These are phyloP conservation scores for Periglandula ipomoeae DNA, from an alignment of 2,329 filamentous ascomycete species.

Conservation along the genomic window DNA sequence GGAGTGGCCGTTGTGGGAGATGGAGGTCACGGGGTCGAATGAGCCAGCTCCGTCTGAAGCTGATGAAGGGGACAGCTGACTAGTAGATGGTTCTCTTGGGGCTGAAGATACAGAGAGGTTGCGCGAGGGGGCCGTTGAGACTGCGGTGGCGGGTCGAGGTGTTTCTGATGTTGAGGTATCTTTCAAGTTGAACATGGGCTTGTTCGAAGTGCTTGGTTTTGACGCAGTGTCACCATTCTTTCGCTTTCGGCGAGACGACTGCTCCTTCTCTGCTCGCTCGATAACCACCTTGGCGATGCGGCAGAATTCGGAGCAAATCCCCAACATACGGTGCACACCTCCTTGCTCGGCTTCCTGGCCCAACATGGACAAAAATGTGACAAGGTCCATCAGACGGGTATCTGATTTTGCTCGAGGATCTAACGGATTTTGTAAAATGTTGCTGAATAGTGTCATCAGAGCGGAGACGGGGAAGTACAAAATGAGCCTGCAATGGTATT, in stretches of 20 bases:
- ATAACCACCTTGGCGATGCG: conserved; percentile 85
- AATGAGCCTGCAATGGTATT: conserved; percentile 53
- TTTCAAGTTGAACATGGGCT: neutral
- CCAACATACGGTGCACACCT: conserved; percentile 87
- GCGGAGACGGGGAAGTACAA: conserved; percentile 95
- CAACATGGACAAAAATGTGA: conserved; percentile 82
- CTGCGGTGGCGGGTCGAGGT: conserved; percentile 4
- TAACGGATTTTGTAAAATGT: conserved; percentile 90
- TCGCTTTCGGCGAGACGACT: conserved; percentile 70
- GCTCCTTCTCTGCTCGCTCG: conserved; percentile 83
- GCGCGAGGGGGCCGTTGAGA: conserved; percentile 4
- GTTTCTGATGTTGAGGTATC: conserved; percentile 4
- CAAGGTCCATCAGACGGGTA: conserved; percentile 81
- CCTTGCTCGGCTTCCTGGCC: conserved; percentile 85
- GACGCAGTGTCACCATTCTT: conserved; percentile 52
- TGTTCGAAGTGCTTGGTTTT: conserved; percentile 9
- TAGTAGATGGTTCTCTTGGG: conserved; percentile 8
- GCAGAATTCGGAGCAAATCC: conserved; percentile 92
- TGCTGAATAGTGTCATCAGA: conserved; percentile 89
- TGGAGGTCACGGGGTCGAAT: conserved; percentile 13
- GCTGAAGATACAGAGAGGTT: conserved; percentile 4
- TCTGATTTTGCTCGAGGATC: conserved; percentile 84
- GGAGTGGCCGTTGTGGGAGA: conserved; percentile 29
- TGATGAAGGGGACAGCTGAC: conserved; percentile 20
- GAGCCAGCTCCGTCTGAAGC: conserved; percentile 15